phyloP scores from a whole-genome alignment of 306 rosid species.

The Vachellia collinsii region DNA sequence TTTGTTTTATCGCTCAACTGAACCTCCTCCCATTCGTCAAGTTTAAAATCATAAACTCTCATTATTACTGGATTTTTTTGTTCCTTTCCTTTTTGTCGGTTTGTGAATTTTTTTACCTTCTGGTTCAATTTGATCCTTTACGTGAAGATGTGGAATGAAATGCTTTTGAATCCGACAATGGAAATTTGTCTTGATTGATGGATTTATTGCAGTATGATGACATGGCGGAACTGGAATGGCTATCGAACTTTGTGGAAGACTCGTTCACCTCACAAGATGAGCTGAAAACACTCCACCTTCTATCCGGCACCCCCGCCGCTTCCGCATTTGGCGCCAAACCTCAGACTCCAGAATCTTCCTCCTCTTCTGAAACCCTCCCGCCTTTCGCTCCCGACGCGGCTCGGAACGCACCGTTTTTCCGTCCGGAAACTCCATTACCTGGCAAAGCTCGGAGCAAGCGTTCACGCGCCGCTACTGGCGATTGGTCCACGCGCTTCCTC shows the following conservation, averaged over 20 bases:
- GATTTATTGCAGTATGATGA: slow-evolving; percentile 61
- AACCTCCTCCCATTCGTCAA: neutral
- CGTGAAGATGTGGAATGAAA: neutral
- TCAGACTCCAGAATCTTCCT: slow-evolving; percentile 68
- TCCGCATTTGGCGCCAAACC: slow-evolving; percentile 40
- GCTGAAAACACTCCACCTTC: slow-evolving; percentile 64
- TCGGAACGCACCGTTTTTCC: slow-evolving; percentile 65
- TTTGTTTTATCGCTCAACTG: neutral
- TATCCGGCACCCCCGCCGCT: slow-evolving; percentile 23
- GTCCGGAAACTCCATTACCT: slow-evolving; percentile 39
- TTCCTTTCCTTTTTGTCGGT: neutral
- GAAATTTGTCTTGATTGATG: neutral
- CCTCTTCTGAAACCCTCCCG: slow-evolving; percentile 57
- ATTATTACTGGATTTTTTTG: neutral
- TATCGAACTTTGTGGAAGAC: slow-evolving; percentile 68
- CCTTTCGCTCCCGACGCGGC: slow-evolving; percentile 39
- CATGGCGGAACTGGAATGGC: slow-evolving; percentile 74
- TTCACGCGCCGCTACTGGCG: slow-evolving; percentile 77
- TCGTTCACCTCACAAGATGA: slow-evolving; percentile 62
- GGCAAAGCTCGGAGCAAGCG: slow-evolving; percentile 53
- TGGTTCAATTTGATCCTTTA: neutral
- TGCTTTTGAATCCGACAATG: slow-evolving; percentile 24
- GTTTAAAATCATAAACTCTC: neutral
- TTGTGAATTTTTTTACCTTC: neutral
- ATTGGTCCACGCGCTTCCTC: slow-evolving; percentile 84